Conservation (phyloP, 768 basidiomycete genomes). For the Erythrobasidium yunnanense region DNA sequence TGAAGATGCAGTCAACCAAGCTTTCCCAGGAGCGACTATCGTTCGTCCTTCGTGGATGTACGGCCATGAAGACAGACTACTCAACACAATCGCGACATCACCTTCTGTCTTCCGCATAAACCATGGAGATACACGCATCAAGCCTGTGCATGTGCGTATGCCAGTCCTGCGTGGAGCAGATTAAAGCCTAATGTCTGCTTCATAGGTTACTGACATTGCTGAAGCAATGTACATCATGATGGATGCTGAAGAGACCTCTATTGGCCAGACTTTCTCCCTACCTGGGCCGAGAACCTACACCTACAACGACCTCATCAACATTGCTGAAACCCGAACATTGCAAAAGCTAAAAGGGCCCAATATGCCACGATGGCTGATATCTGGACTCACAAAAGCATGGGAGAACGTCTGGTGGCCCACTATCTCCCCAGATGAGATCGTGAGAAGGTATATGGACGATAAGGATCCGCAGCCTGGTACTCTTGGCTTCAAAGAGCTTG, state of each 20-base stretch:
- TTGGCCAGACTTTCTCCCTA: slow-evolving; percentile 57
- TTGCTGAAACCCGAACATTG: slow-evolving; percentile 70
- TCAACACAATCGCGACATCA: slow-evolving; percentile 87
- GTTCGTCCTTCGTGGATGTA: slow-evolving; percentile 74
- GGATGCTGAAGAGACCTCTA: slow-evolving; percentile 48
- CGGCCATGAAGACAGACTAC: slow-evolving; percentile 87
- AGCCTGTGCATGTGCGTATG: slow-evolving; percentile 73
- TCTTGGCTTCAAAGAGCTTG: slow-evolving; percentile 51
- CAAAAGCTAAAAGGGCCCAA: slow-evolving; percentile 59
- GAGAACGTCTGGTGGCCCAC: slow-evolving; percentile 78
- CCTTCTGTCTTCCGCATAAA: slow-evolving; percentile 92
- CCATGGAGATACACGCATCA: slow-evolving; percentile 68
- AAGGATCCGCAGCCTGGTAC: slow-evolving; percentile 47
- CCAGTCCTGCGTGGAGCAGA: slow-evolving; percentile 13
- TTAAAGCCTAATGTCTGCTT: not conserved
- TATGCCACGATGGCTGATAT: slow-evolving; percentile 65
- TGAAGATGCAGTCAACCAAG: slow-evolving; percentile 71
- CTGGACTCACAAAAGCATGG: slow-evolving; percentile 53
- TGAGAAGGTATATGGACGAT: slow-evolving; percentile 77
- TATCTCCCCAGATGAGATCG: slow-evolving; percentile 79
- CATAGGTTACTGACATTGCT: slow-evolving; percentile 81
- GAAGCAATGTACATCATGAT: slow-evolving; percentile 73
- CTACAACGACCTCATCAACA: slow-evolving; percentile 49
- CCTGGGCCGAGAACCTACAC: slow-evolving; percentile 82
- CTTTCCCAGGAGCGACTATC: slow-evolving; percentile 76